Conservation (phyloP, 2,329 filamentous ascomycete species). For the Penicillium sp. region DNA sequence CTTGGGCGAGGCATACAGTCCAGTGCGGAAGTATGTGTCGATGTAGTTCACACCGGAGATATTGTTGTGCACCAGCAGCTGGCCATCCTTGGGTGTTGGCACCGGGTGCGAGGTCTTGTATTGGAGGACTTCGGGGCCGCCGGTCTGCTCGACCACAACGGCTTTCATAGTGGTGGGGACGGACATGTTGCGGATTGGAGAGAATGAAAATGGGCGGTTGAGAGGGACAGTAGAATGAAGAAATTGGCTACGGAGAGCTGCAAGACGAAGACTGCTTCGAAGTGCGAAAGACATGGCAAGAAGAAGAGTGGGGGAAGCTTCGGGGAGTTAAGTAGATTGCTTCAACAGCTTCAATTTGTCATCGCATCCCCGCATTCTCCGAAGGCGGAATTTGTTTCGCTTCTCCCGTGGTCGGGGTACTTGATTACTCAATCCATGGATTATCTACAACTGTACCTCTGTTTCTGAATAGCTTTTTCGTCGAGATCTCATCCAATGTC, state of each 20-base stretch:
- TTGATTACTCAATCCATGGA: not conserved
- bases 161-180: conserved; percentile 70
- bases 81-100: conserved; percentile 63
- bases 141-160: conserved; percentile 68
- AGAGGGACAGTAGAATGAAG: not conserved
- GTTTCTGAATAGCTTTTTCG: too few species aligned
- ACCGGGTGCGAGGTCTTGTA: conserved; percentile 70
- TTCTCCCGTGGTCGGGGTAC: not conserved
- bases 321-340: conserved; percentile 1
- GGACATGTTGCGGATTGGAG: conserved; percentile 42
- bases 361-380: conserved; percentile 17
- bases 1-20: conserved; percentile 70
- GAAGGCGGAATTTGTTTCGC: conserved; percentile 4
- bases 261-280: conserved; percentile 14
- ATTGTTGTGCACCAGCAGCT: conserved; percentile 78
- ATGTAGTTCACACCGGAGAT: conserved; percentile 84
- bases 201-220: not conserved
- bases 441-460: too few species aligned
- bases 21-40: conserved; percentile 86
- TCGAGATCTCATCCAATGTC: not conserved
- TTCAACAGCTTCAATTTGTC: conserved; percentile 14
- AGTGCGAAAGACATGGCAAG: conserved; percentile 14
- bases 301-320: not conserved
- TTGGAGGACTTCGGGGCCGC: conserved; percentile 69
- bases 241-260: conserved; percentile 16